Base-by-base conservation (phyloP, 179 eudicot genomes). In the Beta macrorhiza region DNA sequence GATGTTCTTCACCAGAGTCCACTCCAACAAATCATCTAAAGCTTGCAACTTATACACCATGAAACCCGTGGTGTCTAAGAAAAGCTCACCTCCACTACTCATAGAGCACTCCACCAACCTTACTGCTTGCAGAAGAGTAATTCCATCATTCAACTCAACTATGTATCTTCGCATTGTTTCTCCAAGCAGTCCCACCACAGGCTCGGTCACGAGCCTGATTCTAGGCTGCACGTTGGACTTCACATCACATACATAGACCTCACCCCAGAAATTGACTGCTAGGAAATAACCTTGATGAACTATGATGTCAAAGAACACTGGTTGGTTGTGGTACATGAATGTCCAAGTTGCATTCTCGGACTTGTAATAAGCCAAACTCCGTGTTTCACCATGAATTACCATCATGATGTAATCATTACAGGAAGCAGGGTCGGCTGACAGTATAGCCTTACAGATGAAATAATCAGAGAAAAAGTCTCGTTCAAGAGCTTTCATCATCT, bases 1-100 rank as follows among this genome's bases (percentile, higher is more conserved):
- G 4, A 86, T 59, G 67, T 45, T 72, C 1, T 22, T 14, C 19
- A 78, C 53, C 7, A 32, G n/a, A 4, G 63, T 5, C 85, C 85
- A 83, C 14, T 14, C 76, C 19, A 67, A n/a, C 15, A 5, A 12
- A 20, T 22, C 63, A 59, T 1, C 13, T 49, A 8, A 2, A 7
- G 2, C 5, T 6, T 12, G 59, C 14, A 81, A 56, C 82, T 44
- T 59, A 49, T 53, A 84, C 29, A 84, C 74, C 13, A 8, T 2
- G 19, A 86, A 83, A n/a, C 62, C 51, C 0, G 0, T 0, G 3
- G 82, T 83, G 52, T 17, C 14, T 7, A 15, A 47, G 25, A 10
- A 1, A 12, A 20, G 45, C 16, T 25, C 17, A 51, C 19, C 37
- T 8, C 25, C 19, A 8, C 15, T 7, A 52, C 20, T 5, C 2